Conservation (phyloP, 2,329 filamentous ascomycete genomes). For the Onygena corvina region DNA sequence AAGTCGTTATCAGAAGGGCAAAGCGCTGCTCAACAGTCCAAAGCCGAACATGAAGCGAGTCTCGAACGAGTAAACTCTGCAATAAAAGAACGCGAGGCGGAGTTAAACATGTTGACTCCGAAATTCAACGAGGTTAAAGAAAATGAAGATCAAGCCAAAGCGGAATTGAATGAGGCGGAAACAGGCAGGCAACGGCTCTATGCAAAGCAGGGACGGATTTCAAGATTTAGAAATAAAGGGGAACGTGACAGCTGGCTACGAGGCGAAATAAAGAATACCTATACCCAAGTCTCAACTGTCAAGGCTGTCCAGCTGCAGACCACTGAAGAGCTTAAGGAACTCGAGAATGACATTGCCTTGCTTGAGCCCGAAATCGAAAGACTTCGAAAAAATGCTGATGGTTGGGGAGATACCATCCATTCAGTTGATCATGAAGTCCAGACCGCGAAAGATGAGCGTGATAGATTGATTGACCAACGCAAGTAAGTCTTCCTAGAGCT, state of each 20-base stretch:
- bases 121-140: slow-evolving; percentile 61
- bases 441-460: slow-evolving; percentile 62
- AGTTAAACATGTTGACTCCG: slow-evolving; percentile 64
- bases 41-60: slow-evolving; percentile 57
- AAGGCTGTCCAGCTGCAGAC: slow-evolving; percentile 77
- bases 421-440: slow-evolving; percentile 62
- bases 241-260: slow-evolving; percentile 77
- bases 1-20: slow-evolving; percentile 76
- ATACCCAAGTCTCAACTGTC: slow-evolving; percentile 61
- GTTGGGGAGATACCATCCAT: slow-evolving; percentile 62
- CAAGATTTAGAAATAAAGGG: slow-evolving; percentile 74
- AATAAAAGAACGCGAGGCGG: slow-evolving; percentile 63
- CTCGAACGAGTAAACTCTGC: slow-evolving; percentile 59
- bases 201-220: slow-evolving; percentile 80
- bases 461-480: slow-evolving; percentile 71
- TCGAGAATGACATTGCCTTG: slow-evolving; percentile 58
- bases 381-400: slow-evolving; percentile 61
- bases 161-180: slow-evolving; percentile 64
- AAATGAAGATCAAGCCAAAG: slow-evolving; percentile 58
- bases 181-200: slow-evolving; percentile 66
- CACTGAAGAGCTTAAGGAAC: slow-evolving; percentile 63
- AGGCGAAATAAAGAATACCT: slow-evolving; percentile 68
- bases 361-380: slow-evolving; percentile 61
- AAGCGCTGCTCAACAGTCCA: slow-evolving; percentile 61
- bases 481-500: slow-evolving; percentile 41